Evolutionary conservation across 2,329 filamentous ascomycete species (phyloP).

Genomic region (Elsinoe perseae): DNA sequence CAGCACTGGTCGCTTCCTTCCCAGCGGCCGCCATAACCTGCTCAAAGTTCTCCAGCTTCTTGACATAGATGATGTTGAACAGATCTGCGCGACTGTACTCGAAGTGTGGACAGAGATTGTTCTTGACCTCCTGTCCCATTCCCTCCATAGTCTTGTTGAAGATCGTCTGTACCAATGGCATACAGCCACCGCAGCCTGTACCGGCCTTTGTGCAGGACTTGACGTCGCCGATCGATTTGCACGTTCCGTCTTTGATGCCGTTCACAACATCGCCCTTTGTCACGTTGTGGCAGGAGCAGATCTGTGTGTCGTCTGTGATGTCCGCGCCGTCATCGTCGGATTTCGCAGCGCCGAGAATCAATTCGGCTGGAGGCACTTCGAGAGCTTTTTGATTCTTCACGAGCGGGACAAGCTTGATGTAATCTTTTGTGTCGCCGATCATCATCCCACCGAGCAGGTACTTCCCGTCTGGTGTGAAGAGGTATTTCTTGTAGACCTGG

Average conservation of each 20-base stretch:
- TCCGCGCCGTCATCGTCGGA: slow-evolving; percentile 70
- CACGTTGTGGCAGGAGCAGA: slow-evolving; percentile 91
- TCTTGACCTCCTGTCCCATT: slow-evolving; percentile 81
- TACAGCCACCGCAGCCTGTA: slow-evolving; percentile 81
- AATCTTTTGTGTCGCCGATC: slow-evolving; percentile 88
- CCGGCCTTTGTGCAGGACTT: slow-evolving; percentile 89
- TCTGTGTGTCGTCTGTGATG: slow-evolving; percentile 74
- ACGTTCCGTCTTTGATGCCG: slow-evolving; percentile 66
- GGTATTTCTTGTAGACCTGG: slow-evolving; percentile 86
- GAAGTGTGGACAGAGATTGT: slow-evolving; percentile 79
- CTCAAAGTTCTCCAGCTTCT: slow-evolving; percentile 61
- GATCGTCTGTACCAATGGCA: slow-evolving; percentile 80
- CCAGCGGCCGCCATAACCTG: slow-evolving; percentile 75
- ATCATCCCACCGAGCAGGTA: slow-evolving; percentile 94
- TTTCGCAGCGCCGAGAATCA: slow-evolving; percentile 72
- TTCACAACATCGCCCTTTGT: slow-evolving; percentile 72
- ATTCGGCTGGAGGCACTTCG: slow-evolving; percentile 68
- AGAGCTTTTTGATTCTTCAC: slow-evolving; percentile 76
- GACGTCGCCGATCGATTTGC: slow-evolving; percentile 72
- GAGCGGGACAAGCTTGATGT: slow-evolving; percentile 79
- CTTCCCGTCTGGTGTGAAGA: slow-evolving; percentile 84
- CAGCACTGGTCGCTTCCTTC: slow-evolving; percentile 61
- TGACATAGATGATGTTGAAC: slow-evolving; percentile 83
- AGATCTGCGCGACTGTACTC: slow-evolving; percentile 75
- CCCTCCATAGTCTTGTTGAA: slow-evolving; percentile 82